Conservation (phyloP, 129 eudicot species). For the Tanacetum coccineum region DNA sequence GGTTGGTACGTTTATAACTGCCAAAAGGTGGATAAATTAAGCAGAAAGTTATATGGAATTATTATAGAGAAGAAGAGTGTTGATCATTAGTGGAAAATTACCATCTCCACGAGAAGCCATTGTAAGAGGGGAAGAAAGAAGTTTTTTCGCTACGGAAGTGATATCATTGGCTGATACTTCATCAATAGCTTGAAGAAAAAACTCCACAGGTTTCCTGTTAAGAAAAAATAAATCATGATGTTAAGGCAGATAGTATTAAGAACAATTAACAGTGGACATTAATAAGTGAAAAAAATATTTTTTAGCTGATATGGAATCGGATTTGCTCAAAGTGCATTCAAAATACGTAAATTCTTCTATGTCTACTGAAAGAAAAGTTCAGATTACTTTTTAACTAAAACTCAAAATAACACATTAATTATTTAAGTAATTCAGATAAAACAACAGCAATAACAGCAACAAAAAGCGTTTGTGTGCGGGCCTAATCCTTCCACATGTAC, state of each 20-base stretch:
- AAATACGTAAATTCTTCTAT: too few relatives aligned
- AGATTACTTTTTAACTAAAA: too few relatives aligned
- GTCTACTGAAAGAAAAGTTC: too few relatives aligned
- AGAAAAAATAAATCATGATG: neutral
- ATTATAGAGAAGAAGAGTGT: neutral
- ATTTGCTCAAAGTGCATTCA: too few relatives aligned
- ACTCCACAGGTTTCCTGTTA: constrained; percentile 82
- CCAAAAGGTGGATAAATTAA: constrained; percentile 6
- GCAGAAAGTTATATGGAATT: neutral
- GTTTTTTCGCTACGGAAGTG: constrained; percentile 58
- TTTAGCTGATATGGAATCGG: too few relatives aligned
- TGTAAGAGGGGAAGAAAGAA: constrained; percentile 83
- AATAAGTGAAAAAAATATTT: too few relatives aligned
- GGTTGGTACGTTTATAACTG: constrained; percentile 78
- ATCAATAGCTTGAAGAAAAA: constrained; percentile 68
- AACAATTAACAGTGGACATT: too few relatives aligned
- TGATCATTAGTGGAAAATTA: constrained; percentile 27
- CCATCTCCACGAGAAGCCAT: constrained; percentile 98
- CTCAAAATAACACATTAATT: too few relatives aligned
- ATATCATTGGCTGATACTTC: constrained; percentile 67
- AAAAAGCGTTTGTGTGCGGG: too few relatives aligned
- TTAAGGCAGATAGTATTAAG: neutral
- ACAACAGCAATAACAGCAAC: too few relatives aligned
- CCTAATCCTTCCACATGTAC: too few relatives aligned
- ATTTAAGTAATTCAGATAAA: too few relatives aligned